Evolutionary conservation across 345 rosid species (phyloP), one percentile per base, ranked within the genome.

Genomic region (Hibiscus tridactylites): DNA sequence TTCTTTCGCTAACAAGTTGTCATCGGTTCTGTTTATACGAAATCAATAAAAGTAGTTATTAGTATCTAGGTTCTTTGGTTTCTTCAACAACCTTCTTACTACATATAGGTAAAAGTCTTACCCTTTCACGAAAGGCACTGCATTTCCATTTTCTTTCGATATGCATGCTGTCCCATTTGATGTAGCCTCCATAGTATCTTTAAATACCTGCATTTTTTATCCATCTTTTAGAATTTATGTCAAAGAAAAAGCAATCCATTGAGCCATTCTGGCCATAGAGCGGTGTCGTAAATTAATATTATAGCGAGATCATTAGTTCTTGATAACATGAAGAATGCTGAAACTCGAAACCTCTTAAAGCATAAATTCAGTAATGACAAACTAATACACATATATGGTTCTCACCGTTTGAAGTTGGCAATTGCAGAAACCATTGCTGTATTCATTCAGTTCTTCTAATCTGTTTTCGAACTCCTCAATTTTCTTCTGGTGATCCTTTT

Each of bases 401-500:
- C 80, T 74, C 60, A 89, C 92, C 90, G 83, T 68, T 73, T 74
- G 80, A 61, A 24, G 57, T 52, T 47, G 74, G 35, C 61, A 65
- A 16, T 58, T 46, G 37, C 42, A 57, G 42, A 83, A 65, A 70
- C 31, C 65, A 61, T 63, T 47, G 65, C 74, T 52, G 37, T 4
- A 74, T 64, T 82, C 81, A 72, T 82, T 69, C 60, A 62, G 81
- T 69, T 82, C 87, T 72, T 84, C 87, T 72, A 87, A 73, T 74
- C 81, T 81, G 73, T 75, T 64, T 65, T 86, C 88, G 62, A 95
- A 72, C 77, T 88, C 97, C 24, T 83, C 81, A 56, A 90, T 89
- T 79, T 65, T 82, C 74, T 59, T 81, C 39, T 47, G 71, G 62
- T 87, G 87, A 73, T 82, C 84, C 52, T 62, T 83, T 81, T 90